Percentiles rank a stretch among this genome's conserved stretches.
Evolutionary conservation across 2,329 filamentous ascomycete genomes (phyloP).

Genomic region (Fusarium burgessii): DNA sequence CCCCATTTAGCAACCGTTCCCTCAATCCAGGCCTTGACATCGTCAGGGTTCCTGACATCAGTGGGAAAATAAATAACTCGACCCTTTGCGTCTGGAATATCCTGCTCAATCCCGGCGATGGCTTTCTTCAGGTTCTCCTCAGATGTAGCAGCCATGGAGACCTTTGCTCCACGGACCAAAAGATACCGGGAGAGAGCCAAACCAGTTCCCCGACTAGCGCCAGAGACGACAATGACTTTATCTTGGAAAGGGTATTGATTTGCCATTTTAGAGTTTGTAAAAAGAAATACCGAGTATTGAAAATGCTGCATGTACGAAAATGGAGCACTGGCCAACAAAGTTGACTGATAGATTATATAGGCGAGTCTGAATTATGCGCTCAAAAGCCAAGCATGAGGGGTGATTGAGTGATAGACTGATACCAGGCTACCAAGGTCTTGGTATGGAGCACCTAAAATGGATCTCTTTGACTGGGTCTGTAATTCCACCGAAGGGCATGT

Average conservation of each 20-base stretch:
- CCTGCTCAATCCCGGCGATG: conserved; percentile 37
- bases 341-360: conserved; percentile 26
- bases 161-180: conserved; percentile 54
- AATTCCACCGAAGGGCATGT: background rate
- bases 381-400: background rate
- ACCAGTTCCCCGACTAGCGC: conserved; percentile 69
- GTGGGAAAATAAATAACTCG: conserved; percentile 44
- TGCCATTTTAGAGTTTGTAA: conserved; percentile 29
- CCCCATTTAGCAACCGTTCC: conserved; percentile 51
- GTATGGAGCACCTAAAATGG: background rate
- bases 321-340: background rate
- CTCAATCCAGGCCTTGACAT: conserved; percentile 52
- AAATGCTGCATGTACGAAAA: background rate
- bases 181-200: conserved; percentile 63
- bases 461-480: background rate
- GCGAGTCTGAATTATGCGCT: background rate
- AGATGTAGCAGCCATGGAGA: conserved; percentile 49
- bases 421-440: background rate
- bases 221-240: conserved; percentile 74
- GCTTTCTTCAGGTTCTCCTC: conserved; percentile 46
- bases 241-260: conserved; percentile 42
- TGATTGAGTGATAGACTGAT: background rate
- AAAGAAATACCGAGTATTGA: background rate
- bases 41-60: conserved; percentile 49
- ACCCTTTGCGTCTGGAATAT: conserved; percentile 40